These are phyloP conservation scores for Skeletonema menzelii DNA, from an alignment of 108 stramenopile genomes.

Conservation along the genomic window DNA sequence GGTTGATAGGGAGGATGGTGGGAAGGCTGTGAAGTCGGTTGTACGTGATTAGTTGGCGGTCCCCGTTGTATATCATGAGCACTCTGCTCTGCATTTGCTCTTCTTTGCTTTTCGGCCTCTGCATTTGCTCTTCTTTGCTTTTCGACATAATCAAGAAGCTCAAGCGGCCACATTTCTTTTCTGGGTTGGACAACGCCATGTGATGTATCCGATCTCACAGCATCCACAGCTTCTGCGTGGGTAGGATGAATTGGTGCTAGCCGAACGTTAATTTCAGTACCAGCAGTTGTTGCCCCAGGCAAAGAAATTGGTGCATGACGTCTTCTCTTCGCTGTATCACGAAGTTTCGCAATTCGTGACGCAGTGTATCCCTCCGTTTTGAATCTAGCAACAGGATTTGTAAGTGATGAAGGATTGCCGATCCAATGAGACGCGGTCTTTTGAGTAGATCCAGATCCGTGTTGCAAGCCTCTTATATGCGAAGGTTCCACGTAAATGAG, in stretches of 20 bases:
- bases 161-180: constrained; percentile 83
- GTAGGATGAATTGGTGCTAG: constrained; percentile 65
- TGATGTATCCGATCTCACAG: constrained; percentile 32
- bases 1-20: background rate
- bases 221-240: constrained; percentile 69
- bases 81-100: background rate
- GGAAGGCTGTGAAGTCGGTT: background rate
- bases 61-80: constrained; percentile 3
- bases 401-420: background rate
- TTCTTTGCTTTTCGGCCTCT: constrained; percentile 55
- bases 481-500: constrained; percentile 6
- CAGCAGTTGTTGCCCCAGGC: constrained; percentile 44
- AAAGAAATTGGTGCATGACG: constrained; percentile 49
- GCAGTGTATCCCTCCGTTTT: background rate
- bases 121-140: constrained; percentile 36
- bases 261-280: constrained; percentile 28
- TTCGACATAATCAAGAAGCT: constrained; percentile 67
- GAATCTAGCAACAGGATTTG: background rate
- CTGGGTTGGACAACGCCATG: no score
- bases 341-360: constrained; percentile 14
- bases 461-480: background rate
- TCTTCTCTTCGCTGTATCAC: constrained; percentile 31
- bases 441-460: constrained; percentile 1
- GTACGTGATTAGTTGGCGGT: constrained; percentile 3
- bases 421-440: background rate